Base-by-base conservation (phyloP, 2,329 filamentous ascomycete species). In the Claviceps quebecensis region DNA sequence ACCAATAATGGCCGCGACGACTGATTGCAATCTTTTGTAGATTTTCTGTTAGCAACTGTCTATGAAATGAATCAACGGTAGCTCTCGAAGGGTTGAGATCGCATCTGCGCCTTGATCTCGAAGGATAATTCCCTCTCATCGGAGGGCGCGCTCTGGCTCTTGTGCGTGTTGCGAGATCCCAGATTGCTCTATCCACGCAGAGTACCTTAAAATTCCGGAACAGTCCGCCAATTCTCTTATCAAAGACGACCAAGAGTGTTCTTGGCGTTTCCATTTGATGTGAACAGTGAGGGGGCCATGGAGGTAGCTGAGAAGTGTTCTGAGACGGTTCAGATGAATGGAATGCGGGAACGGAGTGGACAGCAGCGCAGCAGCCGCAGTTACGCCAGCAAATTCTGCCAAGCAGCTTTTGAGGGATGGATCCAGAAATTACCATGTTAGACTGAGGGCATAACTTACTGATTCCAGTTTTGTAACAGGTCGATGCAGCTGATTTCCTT, bases 321-420 rank as follows among this genome's bases (percentile, higher is more conserved):
- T 36, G 45, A 53, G 45, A 40, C 34, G n/a, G 23, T 54, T 8
- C 47, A n/a, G 23, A 37, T 52, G 46, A 44, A 49, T 17, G 52
- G 43, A 54, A 47, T 49, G 52, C 41, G 52, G 49, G 46, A 48
- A 49, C 46, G 29, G 43, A 34, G 46, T 29, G 45, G 22, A 47
- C 26, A n/a, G n/a, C n/a, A n/a, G n/a, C n/a, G n/a, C n/a, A n/a
- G n/a, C n/a, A n/a, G n/a, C n/a, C n/a, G n/a, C n/a, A 47, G 41
- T 46, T 47, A 19, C 36, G 43, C 19, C 39, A 16, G 49, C n/a
- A 44, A 48, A 39, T 40, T 5, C 19, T 22, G 39, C 40, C 34
- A 39, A 37, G 34, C 17, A 45, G 45, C 41, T 45, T 29, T 22
- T 23, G 48, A 26, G 8, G 2, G n/a, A 47, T 37, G 45, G 34